Evolutionary conservation across 2,329 filamentous ascomycete species (phyloP).

Genomic region (Alternaria atra): DNA sequence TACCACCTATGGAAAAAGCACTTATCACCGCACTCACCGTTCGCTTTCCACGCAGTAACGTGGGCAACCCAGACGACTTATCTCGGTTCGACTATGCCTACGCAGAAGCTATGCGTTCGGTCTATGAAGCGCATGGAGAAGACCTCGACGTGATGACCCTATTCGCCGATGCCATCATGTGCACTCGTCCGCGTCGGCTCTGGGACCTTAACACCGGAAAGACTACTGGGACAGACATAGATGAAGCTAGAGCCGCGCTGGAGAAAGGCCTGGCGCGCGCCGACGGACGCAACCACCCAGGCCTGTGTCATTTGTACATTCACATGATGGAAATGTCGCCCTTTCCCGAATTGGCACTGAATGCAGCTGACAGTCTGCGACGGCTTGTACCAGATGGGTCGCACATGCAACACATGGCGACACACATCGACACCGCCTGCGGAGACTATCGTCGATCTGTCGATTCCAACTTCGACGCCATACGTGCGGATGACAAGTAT

Average conservation of each 20-base stretch:
- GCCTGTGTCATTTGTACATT: slow-evolving; percentile 15
- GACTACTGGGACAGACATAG: slow-evolving; percentile 48
- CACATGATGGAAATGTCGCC: slow-evolving; percentile 16
- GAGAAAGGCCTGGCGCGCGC: background rate
- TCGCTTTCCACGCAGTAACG: background rate
- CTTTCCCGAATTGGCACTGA: slow-evolving; percentile 6
- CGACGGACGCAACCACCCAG: slow-evolving; percentile 1
- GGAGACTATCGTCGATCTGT: slow-evolving; percentile 11
- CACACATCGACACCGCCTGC: slow-evolving; percentile 11
- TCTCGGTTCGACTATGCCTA: slow-evolving; percentile 59
- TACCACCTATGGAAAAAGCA: background rate
- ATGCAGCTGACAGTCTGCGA: slow-evolving; percentile 8
- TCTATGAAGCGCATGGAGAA: slow-evolving; percentile 59
- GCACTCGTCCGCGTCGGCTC: slow-evolving; percentile 67
- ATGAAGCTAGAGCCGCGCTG: background rate
- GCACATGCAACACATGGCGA: slow-evolving; percentile 16
- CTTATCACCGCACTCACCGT: background rate
- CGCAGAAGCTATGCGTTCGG: slow-evolving; percentile 65
- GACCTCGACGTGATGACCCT: slow-evolving; percentile 68
- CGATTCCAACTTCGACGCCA: slow-evolving; percentile 5
- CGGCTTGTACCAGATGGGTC: slow-evolving; percentile 13
- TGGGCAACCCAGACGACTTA: background rate
- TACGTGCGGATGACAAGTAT: slow-evolving; percentile 3
- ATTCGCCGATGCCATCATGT: slow-evolving; percentile 70
- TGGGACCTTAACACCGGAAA: slow-evolving; percentile 66